Conservation (phyloP, 208 protist species). For the Trypanosoma rangeli region DNA sequence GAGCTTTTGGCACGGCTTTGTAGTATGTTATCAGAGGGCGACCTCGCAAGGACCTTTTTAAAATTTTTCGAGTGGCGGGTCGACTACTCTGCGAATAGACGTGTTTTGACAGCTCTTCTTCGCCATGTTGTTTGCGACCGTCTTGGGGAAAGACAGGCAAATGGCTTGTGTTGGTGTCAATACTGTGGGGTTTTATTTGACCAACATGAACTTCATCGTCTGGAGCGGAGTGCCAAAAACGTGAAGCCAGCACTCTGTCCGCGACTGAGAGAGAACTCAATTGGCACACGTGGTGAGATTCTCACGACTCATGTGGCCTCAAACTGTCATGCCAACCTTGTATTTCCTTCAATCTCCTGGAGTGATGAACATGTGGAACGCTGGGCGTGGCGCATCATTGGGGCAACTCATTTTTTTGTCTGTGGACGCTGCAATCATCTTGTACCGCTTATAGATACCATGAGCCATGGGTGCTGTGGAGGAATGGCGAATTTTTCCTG, state of each 20-base stretch:
- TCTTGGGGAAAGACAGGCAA: constrained; percentile 21
- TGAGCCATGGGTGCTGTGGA: constrained; percentile 38
- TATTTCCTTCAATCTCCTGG: constrained; percentile 20
- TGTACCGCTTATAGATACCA: constrained; percentile 49
- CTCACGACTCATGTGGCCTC: constrained; percentile 57
- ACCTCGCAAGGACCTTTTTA: constrained; percentile 48
- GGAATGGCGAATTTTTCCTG: constrained; percentile 23
- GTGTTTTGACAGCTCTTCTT: constrained; percentile 59
- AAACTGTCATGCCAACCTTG: constrained; percentile 19
- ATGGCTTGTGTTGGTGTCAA: constrained; percentile 62
- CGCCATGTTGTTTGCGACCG: constrained; percentile 52
- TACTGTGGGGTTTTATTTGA: constrained; percentile 63
- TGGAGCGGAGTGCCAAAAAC: constrained; percentile 29
- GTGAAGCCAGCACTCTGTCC: constrained; percentile 24
- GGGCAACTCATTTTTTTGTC: constrained; percentile 40
- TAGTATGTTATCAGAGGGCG: constrained; percentile 41
- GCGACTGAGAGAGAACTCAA: constrained; percentile 18
- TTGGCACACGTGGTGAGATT: constrained; percentile 64
- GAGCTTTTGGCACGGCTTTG: constrained; percentile 54
- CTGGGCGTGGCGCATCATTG: constrained; percentile 77
- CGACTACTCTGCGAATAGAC: constrained; percentile 44
- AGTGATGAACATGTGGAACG: constrained; percentile 43
- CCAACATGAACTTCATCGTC: constrained; percentile 36
- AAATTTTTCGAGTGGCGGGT: constrained; percentile 40
- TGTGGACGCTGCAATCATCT: constrained; percentile 54